phyloP scores from a whole-genome alignment of 2,329 filamentous ascomycete species.

The Alternaria conjuncta region DNA sequence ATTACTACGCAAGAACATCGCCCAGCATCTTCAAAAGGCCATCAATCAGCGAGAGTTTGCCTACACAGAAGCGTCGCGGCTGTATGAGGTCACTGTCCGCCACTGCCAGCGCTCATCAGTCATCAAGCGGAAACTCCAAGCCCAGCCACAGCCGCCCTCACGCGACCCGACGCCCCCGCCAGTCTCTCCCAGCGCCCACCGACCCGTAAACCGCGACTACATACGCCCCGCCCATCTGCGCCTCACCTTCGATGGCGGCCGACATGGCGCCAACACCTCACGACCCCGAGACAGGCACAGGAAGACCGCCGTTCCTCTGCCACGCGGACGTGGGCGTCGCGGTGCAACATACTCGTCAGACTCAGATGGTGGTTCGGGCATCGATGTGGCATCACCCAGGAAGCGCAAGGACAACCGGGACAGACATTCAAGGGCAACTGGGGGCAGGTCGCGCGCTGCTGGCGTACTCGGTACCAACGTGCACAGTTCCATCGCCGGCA shows the following conservation, averaged over 20 bases:
- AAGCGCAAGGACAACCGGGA: slow-evolving; percentile 43
- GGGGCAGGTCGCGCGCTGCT: slow-evolving; percentile 42
- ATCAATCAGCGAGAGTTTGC: slow-evolving; percentile 63
- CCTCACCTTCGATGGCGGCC: slow-evolving; percentile 34
- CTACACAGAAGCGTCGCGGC: slow-evolving; percentile 62
- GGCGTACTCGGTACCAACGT: slow-evolving; percentile 60
- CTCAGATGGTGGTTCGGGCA: slow-evolving; percentile 25
- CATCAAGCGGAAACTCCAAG: slow-evolving; percentile 67
- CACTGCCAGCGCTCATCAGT: slow-evolving; percentile 64
- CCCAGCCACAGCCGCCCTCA: slow-evolving; percentile 65
- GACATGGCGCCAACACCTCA: slow-evolving; percentile 26
- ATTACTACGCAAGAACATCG: slow-evolving; percentile 62
- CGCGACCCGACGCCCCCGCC: slow-evolving; percentile 64
- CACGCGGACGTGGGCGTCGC: slow-evolving; percentile 20
- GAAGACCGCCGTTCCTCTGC: slow-evolving; percentile 22
- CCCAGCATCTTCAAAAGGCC: slow-evolving; percentile 60
- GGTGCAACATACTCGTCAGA: slow-evolving; percentile 23
- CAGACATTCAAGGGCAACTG: slow-evolving; percentile 51
- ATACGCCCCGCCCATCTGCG: slow-evolving; percentile 37
- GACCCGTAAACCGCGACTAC: slow-evolving; percentile 28
- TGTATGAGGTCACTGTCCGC: slow-evolving; percentile 64
- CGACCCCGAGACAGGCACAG: slow-evolving; percentile 32
- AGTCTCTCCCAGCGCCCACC: slow-evolving; percentile 49
- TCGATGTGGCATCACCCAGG: slow-evolving; percentile 22
- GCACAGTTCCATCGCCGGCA: slow-evolving; percentile 61